phyloP scores from a whole-genome alignment of 352 stramenopile genomes.

The Sclerospora graminicola region DNA sequence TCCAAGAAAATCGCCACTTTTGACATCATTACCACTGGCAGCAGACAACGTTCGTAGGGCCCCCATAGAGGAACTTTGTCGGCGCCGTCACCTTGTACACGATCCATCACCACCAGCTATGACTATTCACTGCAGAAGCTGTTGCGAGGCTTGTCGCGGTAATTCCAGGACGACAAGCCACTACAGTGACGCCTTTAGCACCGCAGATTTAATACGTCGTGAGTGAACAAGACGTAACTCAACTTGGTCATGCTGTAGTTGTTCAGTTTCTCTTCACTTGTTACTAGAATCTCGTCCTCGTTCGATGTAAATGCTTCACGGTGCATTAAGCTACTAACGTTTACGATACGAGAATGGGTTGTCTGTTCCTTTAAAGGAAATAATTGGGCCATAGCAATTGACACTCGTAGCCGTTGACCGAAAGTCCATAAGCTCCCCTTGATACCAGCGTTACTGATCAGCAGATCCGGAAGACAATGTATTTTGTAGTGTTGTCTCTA shows the following conservation, averaged over 20 bases:
- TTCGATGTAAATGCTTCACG: not conserved
- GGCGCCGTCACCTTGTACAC: not conserved
- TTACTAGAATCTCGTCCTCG: not conserved
- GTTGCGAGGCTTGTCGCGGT: conserved; percentile 5
- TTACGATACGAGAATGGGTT: conserved; percentile 7
- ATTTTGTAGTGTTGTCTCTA: conserved; percentile 14
- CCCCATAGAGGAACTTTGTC: conserved; percentile 5
- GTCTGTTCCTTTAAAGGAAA: not conserved
- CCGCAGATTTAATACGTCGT: conserved; percentile 20
- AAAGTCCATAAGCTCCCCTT: conserved; percentile 9
- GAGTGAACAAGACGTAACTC: conserved; percentile 42
- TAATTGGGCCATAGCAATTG: conserved; percentile 23
- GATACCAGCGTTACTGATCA: conserved; percentile 20
- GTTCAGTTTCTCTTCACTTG: not conserved
- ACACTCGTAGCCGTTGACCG: conserved; percentile 16
- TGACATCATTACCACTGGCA: conserved; percentile 18
- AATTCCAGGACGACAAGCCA: conserved; percentile 32
- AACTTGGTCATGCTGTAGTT: conserved; percentile 44
- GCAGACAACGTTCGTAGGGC: conserved; percentile 35
- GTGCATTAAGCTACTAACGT: conserved; percentile 29
- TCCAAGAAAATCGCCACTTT: conserved; percentile 33
- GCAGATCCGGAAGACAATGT: conserved; percentile 16
- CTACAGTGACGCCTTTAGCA: conserved; percentile 13
- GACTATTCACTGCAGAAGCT: not conserved
- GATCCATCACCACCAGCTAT: not conserved